Evolutionary conservation across 768 basidiomycete species (phyloP), one percentile per base, ranked within the genome.

Genomic region (Lactifluus hygrophoroides): DNA sequence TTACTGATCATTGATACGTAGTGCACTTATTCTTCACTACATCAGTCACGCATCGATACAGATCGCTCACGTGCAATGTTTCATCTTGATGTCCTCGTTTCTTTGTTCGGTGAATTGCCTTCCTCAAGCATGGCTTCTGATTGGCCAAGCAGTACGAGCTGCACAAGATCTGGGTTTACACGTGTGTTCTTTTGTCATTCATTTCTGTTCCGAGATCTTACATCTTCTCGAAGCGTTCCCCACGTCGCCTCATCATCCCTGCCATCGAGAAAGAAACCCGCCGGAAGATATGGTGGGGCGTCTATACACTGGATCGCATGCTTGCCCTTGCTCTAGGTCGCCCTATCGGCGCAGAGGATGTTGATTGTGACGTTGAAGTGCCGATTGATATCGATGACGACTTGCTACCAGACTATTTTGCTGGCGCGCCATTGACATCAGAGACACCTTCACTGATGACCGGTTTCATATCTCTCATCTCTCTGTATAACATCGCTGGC

Each of bases 141-240:
- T 93, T 54, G 93, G 93, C 43, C 93, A 94, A 70, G 93, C 90
- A 23, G 83, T 95, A 47, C 83, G 93, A 58, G 84, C 84, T 58
- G 92, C 88, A 3, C 93, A 94, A 70, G 93, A 95, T 73, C 77
- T 94, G 42, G 93, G 93, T 45, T 79, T 95, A 65, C 93, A 94
- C 74, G 91, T 94, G 73, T 77, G 90, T 69, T 49, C 51, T 57
- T 44, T 32, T 19, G 19, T 25, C 19, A 40, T 23, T 62, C 60
- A 35, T 43, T 27, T 44, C 44, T 54, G 23, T 56, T 69, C 56
- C 68, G 64, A 55, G 21, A 58, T 64, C 49, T 34, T 57, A 50
- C 50, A 50, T 44, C 32, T 60, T 54, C 16, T 42, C 45, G 38
- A 64, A 94, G 91, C 87, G 93, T 57, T 91, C 91, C 2, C 87